phyloP scores from a whole-genome alignment of 1,284 basidiomycete species.

The Chiua sp. region DNA sequence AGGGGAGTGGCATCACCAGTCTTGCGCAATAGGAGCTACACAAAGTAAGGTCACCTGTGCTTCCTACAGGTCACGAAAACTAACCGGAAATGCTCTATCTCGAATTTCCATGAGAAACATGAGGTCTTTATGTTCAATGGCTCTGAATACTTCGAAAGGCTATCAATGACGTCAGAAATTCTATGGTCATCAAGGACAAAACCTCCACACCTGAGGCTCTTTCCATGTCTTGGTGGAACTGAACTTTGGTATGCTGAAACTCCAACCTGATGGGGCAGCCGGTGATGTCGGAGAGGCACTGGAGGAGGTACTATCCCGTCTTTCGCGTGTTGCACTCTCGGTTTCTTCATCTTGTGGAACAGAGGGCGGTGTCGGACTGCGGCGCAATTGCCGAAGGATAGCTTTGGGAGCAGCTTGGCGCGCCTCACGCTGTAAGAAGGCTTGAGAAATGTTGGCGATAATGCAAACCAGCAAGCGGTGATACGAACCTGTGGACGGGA shows the following conservation, averaged over 20 bases:
- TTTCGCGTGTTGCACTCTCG: slow-evolving; percentile 18
- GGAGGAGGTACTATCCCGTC: slow-evolving; percentile 36
- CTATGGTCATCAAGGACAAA: background rate
- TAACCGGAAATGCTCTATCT: slow-evolving; percentile 77
- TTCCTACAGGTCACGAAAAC: background rate
- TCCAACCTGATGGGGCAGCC: slow-evolving; percentile 32
- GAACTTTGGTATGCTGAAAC: slow-evolving; percentile 21
- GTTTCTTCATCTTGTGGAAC: slow-evolving; percentile 24
- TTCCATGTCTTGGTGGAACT: slow-evolving; percentile 47
- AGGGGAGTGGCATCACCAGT: slow-evolving; percentile 78
- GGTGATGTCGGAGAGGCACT: slow-evolving; percentile 38
- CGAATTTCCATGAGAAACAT: slow-evolving; percentile 80
- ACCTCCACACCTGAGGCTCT: slow-evolving; percentile 60
- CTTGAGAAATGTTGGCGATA: slow-evolving; percentile 44
- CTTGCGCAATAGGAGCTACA: slow-evolving; percentile 71
- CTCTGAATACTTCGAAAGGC: slow-evolving; percentile 77
- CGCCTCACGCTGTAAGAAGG: slow-evolving; percentile 73
- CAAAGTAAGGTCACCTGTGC: slow-evolving; percentile 7
- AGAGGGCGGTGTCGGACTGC: slow-evolving; percentile 44
- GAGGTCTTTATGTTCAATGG: slow-evolving; percentile 75
- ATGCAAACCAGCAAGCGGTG: slow-evolving; percentile 8
- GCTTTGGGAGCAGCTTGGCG: slow-evolving; percentile 57
- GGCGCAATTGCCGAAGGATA: slow-evolving; percentile 51
- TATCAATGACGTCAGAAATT: slow-evolving; percentile 34
- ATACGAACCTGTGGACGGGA: slow-evolving; percentile 65